phyloP scores from a whole-genome alignment of 1,284 basidiomycete genomes.

The Phenoliferia sp. region DNA sequence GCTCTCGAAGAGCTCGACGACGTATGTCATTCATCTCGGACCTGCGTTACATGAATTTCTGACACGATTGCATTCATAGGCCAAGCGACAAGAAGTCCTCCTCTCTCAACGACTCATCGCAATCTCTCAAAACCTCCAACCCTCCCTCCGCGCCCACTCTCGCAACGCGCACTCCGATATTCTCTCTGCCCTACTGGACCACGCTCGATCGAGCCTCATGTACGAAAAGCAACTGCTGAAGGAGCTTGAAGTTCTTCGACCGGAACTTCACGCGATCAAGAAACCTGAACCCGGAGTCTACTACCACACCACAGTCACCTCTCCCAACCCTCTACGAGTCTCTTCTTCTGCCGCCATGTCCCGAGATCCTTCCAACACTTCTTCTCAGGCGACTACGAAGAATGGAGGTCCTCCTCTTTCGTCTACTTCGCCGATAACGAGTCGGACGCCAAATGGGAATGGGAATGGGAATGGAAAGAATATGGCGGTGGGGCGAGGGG shows the following conservation, averaged over 20 bases:
- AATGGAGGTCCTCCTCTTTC: not conserved
- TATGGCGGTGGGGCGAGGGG: not conserved
- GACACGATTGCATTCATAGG: constrained; percentile 50
- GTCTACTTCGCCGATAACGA: not conserved
- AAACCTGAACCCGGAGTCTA: constrained; percentile 30
- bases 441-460: too few species aligned
- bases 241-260: constrained; percentile 76
- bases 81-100: constrained; percentile 76
- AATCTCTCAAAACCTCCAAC: constrained; percentile 85
- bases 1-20: constrained; percentile 90
- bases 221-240: constrained; percentile 81
- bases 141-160: constrained; percentile 73
- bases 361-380: not conserved
- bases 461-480: not conserved
- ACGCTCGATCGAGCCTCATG: constrained; percentile 80
- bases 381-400: too few species aligned
- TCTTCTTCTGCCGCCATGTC: not conserved
- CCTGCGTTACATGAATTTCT: not conserved
- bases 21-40: constrained; percentile 48
- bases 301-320: constrained; percentile 23
- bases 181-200: constrained; percentile 77
- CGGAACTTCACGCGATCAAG: constrained; percentile 63
- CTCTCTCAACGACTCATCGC: constrained; percentile 74
- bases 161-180: constrained; percentile 82
- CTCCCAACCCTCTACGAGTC: not conserved